Evolutionary conservation across 352 stramenopile genomes (phyloP), one percentile per base, ranked within the genome.

Genomic region (Phytophthora palmivora): DNA sequence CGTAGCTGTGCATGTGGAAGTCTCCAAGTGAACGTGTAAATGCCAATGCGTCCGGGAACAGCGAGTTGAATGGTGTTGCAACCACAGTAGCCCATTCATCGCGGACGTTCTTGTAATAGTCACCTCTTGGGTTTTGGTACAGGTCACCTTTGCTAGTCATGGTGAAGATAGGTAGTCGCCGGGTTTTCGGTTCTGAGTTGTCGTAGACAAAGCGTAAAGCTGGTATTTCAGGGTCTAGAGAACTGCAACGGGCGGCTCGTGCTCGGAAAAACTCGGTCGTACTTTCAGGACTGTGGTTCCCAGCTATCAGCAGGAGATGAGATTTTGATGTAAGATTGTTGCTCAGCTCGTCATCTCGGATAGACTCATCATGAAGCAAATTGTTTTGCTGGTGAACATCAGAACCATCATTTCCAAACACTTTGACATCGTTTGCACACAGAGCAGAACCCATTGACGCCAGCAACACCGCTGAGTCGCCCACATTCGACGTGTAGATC

Each of bases 81-180:
- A 96, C 85, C 4, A 97, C 76, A 15, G 84, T 93, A 1, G 89
- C 90, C 88, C 88, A 97, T 63, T 97, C 89, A n/a, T 96, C 82
- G 28, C 90, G 79, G n/a, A 97, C 88, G 63, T 96, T 97, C 70
- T 96, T 97, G 64, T 82, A 93, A 68, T 97, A 97, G 44, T 84
- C 77, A 36, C 87, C 86, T 18, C 68, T 55, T 18, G 41, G 38
- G 19, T 82, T 81, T 14, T 59, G 72, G 7, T 54, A 50, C 11
- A 90, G n/a, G 5, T 84, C 63, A 7, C 79, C 76, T 10, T 64
- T 54, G 36, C 36, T 65, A 4, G 39, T 56, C 24, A 76, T 54
- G 12, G 70, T 60, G 50, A 88, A 88, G 9, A 91, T 68, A 0
- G 74, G 57, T 21, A 63, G 44, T 6, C 76, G 72, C 26, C 65